These are phyloP conservation scores for Ceratocystis cacaofunesta DNA, from an alignment of 2,329 filamentous ascomycete genomes.

Conservation along the genomic window DNA sequence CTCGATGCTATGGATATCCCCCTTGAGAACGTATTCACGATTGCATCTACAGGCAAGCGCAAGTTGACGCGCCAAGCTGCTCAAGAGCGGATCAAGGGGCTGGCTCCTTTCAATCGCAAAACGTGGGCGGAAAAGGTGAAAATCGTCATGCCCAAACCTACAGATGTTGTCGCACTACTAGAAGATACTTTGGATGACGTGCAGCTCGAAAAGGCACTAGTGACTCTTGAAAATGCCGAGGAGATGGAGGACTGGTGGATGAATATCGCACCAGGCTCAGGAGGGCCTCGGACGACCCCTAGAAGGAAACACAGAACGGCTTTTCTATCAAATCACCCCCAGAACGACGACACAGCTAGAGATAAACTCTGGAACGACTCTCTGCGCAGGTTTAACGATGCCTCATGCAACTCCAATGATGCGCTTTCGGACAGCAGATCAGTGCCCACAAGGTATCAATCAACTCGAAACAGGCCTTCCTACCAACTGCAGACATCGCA, in stretches of 20 bases:
- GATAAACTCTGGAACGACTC: background rate
- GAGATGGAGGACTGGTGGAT: conserved; percentile 12
- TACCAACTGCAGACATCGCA: background rate
- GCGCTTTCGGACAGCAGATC: background rate
- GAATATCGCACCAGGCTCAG: conserved; percentile 5
- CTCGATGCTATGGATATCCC: conserved; percentile 36
- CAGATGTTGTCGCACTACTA: background rate
- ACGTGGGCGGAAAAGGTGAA: conserved; percentile 3
- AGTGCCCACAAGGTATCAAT: background rate
- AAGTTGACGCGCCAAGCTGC: conserved; percentile 31
- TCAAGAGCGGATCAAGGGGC: conserved; percentile 35
- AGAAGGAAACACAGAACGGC: background rate
- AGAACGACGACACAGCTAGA: background rate
- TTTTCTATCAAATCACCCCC: background rate
- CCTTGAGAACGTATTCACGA: conserved; percentile 39
- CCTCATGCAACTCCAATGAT: background rate
- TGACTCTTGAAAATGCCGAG: background rate
- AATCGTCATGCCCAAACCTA: background rate
- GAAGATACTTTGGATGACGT: conserved; percentile 9
- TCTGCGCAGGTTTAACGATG: background rate
- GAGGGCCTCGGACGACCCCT: background rate
- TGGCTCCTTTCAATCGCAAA: conserved; percentile 30
- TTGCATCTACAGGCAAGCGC: conserved; percentile 32
- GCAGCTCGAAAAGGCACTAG: background rate
- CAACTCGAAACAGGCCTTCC: background rate